These are phyloP conservation scores for Haberlea rhodopensis DNA, from an alignment of 257 asterid species.

Conservation along the genomic window DNA sequence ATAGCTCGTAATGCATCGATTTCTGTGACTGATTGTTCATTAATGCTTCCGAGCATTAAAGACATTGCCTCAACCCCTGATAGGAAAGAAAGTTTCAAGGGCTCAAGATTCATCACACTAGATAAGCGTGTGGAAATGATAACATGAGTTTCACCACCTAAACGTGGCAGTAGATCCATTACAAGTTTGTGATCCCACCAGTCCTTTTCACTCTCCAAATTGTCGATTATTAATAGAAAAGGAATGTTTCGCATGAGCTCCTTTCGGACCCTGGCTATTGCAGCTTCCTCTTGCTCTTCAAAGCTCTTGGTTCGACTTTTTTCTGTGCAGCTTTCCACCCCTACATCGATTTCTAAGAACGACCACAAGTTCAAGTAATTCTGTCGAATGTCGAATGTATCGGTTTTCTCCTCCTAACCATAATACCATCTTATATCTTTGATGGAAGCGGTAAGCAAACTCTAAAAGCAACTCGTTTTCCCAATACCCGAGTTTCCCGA, in stretches of 20 bases:
- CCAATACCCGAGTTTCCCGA: constrained; percentile 87
- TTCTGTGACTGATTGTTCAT: constrained; percentile 71
- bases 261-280: constrained; percentile 68
- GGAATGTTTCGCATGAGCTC: constrained; percentile 85
- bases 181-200: constrained; percentile 95
- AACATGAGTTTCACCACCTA: constrained; percentile 92
- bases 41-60: constrained; percentile 72
- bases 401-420: constrained; percentile 88
- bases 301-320: constrained; percentile 62
- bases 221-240: constrained; percentile 67
- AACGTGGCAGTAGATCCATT: constrained; percentile 90
- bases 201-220: constrained; percentile 88
- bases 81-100: constrained; percentile 72
- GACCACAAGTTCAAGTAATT: constrained; percentile 75
- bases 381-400: constrained; percentile 67
- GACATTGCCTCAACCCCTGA: constrained; percentile 90
- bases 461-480: constrained; percentile 75
- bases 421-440: constrained; percentile 75
- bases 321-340: constrained; percentile 58
- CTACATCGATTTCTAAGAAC: constrained; percentile 69
- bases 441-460: constrained; percentile 69
- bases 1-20: constrained; percentile 72
- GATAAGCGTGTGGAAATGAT: constrained; percentile 73
- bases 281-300: constrained; percentile 84
- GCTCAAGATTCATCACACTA: constrained; percentile 75